Percentiles rank a stretch among this genome's conserved stretches.
Evolutionary conservation across 116 monocot genomes (phyloP).

Genomic region (Zostera marina): DNA sequence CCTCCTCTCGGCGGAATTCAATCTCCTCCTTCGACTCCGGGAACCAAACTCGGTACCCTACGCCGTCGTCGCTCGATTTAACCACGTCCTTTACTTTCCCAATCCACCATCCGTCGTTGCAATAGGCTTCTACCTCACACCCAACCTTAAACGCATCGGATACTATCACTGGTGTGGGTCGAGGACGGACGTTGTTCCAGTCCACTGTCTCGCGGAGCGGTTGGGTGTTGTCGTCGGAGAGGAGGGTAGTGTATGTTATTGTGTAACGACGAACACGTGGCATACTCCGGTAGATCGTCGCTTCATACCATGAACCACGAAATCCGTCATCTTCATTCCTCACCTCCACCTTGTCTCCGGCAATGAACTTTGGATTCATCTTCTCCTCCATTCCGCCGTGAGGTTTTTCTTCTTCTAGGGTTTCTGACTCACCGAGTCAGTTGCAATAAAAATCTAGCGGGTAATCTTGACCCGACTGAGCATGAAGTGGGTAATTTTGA

Average conservation of each 20-base stretch:
- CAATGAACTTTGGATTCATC: constrained; percentile 10
- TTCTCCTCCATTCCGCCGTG: background rate
- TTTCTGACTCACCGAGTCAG: too few species aligned
- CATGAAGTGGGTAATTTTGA: too few species aligned
- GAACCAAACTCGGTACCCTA: constrained; percentile 21
- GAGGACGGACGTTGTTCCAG: constrained; percentile 28
- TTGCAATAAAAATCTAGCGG: too few species aligned
- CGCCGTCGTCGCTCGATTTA: background rate
- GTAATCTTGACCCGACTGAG: too few species aligned
- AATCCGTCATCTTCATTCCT: constrained; percentile 36
- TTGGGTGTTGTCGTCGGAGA: constrained; percentile 12
- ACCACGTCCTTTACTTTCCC: constrained; percentile 15
- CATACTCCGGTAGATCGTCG: constrained; percentile 19
- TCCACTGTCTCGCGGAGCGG: constrained; percentile 35
- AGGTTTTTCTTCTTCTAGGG: background rate
- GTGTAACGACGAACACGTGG: constrained; percentile 27
- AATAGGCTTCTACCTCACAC: constrained; percentile 35
- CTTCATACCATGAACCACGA: constrained; percentile 41
- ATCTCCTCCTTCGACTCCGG: constrained; percentile 23
- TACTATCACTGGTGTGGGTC: constrained; percentile 8
- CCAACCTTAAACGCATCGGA: constrained; percentile 8
- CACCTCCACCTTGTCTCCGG: constrained; percentile 46
- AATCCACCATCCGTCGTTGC: constrained; percentile 62
- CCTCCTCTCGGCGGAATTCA: constrained; percentile 14
- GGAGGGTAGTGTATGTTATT: constrained; percentile 31